Evolutionary conservation across 148 eudicot species (phyloP), one percentile per base, ranked within the genome.

Genomic region (Dianthus caryophyllus): DNA sequence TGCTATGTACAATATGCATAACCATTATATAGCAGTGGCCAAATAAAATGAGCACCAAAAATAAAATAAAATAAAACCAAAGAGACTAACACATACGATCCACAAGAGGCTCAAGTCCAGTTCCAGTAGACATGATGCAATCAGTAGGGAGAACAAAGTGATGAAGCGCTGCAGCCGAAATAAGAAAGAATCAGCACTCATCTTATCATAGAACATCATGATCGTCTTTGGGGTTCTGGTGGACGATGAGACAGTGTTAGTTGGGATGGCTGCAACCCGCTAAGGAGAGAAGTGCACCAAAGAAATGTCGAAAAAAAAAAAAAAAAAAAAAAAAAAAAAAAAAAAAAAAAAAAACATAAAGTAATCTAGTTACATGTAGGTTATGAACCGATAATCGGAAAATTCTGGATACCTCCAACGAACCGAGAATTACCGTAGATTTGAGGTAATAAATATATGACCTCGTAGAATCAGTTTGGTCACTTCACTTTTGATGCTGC

Each of bases 71-170:
- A 21, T 6, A 3, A 65, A 31, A 54, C 25, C 18, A 41, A 67
- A 64, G 54, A 48, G 65, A 68, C 50, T 52, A 68, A 56, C 74
- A 71, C 96, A 51, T 87, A 91, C 89, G 93, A 61, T 88, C 97
- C 48, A 87, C 93, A 75, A 88, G 86, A 73, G 84, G 70, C 78
- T 88, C 90, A 50, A 92, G 86, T 73, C 96, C 96, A 61, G 83
- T 70, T 58, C 86, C 96, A 68, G 73, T 44, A 25, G 93, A 65
- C 97, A 91, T 88, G 73, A 54, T 75, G 73, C 30, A 16, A 75
- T 22, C 48, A 62, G 36, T 29, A 63, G 62, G 44, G 22, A 71
- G 61, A 76, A 61, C 49, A 66, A 31, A 73, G 18, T 48, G 11
- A 30, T 21, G 43, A 48, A 17, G 47, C 60, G 24, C 78, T 69